Evolutionary conservation across 441 rosid species (phyloP), one percentile per base, ranked within the genome.

Genomic region (Gossypium lobatum): DNA sequence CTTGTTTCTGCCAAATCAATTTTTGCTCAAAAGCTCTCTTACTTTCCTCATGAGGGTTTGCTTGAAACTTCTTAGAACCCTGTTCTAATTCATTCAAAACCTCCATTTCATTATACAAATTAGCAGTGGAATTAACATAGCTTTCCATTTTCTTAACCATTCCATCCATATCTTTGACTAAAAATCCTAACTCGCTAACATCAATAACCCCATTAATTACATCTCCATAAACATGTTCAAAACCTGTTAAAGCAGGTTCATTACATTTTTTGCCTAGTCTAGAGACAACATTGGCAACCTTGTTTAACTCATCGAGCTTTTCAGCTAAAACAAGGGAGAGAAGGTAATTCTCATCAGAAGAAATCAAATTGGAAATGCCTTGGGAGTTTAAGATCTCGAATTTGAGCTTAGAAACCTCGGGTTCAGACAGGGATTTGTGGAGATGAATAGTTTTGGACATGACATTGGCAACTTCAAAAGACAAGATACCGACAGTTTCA

Each of bases 91-190:
- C 97, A 72, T 76, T 88, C 86, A 95, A 77, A 28, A 90, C 97
- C 89, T 95, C 99, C 91, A 93, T 78, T 83, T 93, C 98, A 69
- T 85, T 76, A 71, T 88, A 93, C 85, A 95, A 82, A 86, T 82
- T 88, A 10, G 91, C 80, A 28, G 97, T 93, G 1, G 90, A 83
- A 80, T 75, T 83, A 17, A 90, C 91, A 42, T 88, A 84, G 86
- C 97, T 88, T 88, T 95, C 99, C 97, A 95, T 87, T 84, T 87
- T 93, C 92, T 75, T 88, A 79, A 91, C 80, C 99, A 95, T 89
- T 25, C 85, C 85, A 6, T 93, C 98, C 99, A 95, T 95, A 80
- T 95, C 97, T 76, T 89, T 93, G 6, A 95, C 99, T 67, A 95
- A 77, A 76, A 93, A 93, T 64, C 96, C 96, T 77, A 95, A 80